Evolutionary conservation across 495 filamentous ascomycete species (phyloP).

Genomic region (Podospora bellae-mahoneyi): DNA sequence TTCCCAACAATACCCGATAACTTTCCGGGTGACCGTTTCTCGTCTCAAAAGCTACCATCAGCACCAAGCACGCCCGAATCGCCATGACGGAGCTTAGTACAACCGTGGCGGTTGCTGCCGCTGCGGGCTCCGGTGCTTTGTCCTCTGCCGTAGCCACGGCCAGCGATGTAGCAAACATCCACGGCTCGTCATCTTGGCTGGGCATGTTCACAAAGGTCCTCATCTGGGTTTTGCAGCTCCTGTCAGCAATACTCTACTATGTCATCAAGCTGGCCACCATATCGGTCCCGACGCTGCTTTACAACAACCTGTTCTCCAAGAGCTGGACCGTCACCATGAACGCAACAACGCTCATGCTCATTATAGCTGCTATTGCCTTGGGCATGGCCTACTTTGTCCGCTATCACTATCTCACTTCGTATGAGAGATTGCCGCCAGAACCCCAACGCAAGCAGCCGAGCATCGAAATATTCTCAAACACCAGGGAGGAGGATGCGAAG

Average conservation of each 20-base stretch:
- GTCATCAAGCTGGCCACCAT: conserved; percentile 81
- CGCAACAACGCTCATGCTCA: conserved; percentile 82
- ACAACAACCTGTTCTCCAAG: conserved; percentile 93
- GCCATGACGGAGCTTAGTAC: conserved; percentile 14
- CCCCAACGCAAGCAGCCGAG: conserved; percentile 94
- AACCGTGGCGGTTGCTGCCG: conserved; percentile 11
- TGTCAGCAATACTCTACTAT: conserved; percentile 79
- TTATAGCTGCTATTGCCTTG: conserved; percentile 70
- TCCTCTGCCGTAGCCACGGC: conserved; percentile 36
- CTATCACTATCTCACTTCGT: conserved; percentile 94
- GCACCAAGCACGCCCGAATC: neutral
- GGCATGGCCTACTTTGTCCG: conserved; percentile 88
- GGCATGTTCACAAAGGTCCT: conserved; percentile 44
- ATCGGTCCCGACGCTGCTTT: conserved; percentile 72
- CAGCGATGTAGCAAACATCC: conserved; percentile 37
- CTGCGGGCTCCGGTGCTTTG: conserved; percentile 20
- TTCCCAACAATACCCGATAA: neutral
- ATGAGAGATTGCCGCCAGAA: conserved; percentile 85
- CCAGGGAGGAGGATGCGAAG: conserved; percentile 85
- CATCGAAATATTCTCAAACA: conserved; percentile 89
- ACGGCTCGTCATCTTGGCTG: conserved; percentile 46
- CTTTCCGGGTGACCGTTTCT: neutral
- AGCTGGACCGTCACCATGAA: conserved; percentile 97
- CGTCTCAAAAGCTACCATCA: neutral
- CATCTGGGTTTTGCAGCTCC: conserved; percentile 56